Base-by-base conservation (phyloP, 768 basidiomycete species). In the Psilocybe subaeruginosa region DNA sequence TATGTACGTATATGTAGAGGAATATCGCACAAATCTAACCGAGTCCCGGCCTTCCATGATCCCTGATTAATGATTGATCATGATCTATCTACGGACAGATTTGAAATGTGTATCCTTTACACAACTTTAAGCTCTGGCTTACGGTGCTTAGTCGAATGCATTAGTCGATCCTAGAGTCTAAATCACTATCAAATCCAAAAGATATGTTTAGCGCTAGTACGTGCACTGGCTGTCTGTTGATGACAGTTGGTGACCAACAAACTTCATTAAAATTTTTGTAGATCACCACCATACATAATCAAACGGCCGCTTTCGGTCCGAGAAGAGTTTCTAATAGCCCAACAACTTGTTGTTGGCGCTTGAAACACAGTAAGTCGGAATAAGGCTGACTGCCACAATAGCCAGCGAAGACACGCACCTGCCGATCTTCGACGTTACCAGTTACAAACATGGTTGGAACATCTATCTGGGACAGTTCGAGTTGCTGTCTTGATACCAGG, bases 371-470 rank as follows among this genome's bases (percentile, higher is more conserved):
- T 16, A n/a, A 48, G 30, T 33, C 33, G 19, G 43, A 59, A 17
- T 11, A 37, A 2, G 39, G 27, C 16, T 19, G 19, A 7, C 4
- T 16, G 12, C 30, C 29, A 35, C 23, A 2, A 35, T 7, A 29
- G 43, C 17, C 37, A 19, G 19, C 14, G 6, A n/a, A 16, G n/a
- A 43, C 19, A 66, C 80, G 60, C 70, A 90, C 91, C 80, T 91
- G 81, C 76, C 82, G 74, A 64, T 87, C 83, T 3, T 76, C 68
- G 41, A 68, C 67, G 47, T 79, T 78, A 47, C 68, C 73, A 2
- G 89, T 86, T 11, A 77, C 73, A 69, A 83, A 90, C 89, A 95
- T 93, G 2, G 85, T 80, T 14, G 93, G 93, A 12, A 94, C 83
- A 43, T 80, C 77, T 48, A 88, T 75, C 31, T 78, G 71, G 64